Evolutionary conservation across 2,329 filamentous ascomycete species (phyloP), one percentile per base, ranked within the genome.

Genomic region (Penicillium sp.): DNA sequence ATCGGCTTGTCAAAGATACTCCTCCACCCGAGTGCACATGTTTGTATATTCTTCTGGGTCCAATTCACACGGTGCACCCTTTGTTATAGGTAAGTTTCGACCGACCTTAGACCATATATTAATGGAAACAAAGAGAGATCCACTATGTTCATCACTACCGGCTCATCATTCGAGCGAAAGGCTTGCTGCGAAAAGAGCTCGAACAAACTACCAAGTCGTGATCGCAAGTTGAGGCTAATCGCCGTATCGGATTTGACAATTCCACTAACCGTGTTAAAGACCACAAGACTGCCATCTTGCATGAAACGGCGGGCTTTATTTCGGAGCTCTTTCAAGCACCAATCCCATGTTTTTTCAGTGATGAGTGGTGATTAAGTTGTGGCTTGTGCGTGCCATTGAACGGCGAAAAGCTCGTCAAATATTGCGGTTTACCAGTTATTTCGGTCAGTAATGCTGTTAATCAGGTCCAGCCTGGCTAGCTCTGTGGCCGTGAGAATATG

Each of bases 331-430:
- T 32, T 24, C 46, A 43, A 40, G 32, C 51, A 53, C 51, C 43
- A 53, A 13, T 41, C 51, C 51, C 51, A 53, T 11, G 51, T 43
- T 43, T 51, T 53, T 4, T 37, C 33, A 36, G 43, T 53, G 12
- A 53, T 53, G 9, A 51, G 27, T 24, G 51, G 37, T 27, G 27
- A 37, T 13, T 9, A 43, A 24, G 11, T 39, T 33, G 46, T 27
- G 26, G 43, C 43, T 5, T 53, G 46, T 37, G 45, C 33, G 24
- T 26, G 36, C 51, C 48, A 53, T 36, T 46, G 40, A 12, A 32
- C 8, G 9, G 43, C 35, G 8, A 5, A 13, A 24, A 5, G 6
- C n/a, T 40, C 12, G 12, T 40, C n/a, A 27, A 40, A 40, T 12
- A 40, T 40, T 3, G 5, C 7, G 25, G 12, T 13, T 12, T 29